Evolutionary conservation across 352 stramenopile species (phyloP).

Genomic region (Phytopythium ostracodes): DNA sequence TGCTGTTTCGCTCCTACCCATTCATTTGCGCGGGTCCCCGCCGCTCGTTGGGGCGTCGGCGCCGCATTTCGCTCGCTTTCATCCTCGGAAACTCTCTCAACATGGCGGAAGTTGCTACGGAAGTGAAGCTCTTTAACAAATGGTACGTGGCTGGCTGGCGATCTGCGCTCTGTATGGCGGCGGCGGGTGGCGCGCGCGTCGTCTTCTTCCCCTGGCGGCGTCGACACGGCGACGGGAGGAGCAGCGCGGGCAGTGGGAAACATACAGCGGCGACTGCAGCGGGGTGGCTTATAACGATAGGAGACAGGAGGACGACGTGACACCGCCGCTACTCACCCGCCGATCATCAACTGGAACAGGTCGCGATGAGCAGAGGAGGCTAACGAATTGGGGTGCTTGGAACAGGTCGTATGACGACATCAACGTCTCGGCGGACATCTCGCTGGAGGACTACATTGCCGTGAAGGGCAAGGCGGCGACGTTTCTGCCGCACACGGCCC

Average conservation of each 20-base stretch:
- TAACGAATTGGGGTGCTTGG: background rate
- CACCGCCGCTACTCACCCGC: too few species aligned
- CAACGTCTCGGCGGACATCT: constrained; percentile 97
- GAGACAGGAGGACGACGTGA: too few species aligned
- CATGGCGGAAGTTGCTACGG: constrained; percentile 90
- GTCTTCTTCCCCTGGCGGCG: background rate
- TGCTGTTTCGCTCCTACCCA: constrained; percentile 68
- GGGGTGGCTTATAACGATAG: too few species aligned
- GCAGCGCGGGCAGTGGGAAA: too few species aligned
- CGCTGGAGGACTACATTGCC: constrained; percentile 99
- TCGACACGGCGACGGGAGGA: too few species aligned
- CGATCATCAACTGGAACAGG: background rate
- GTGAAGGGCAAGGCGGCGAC: constrained; percentile 98
- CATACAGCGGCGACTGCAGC: too few species aligned
- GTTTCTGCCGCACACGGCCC: constrained; percentile 99
- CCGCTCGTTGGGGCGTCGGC: constrained; percentile 12
- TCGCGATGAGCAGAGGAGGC: background rate
- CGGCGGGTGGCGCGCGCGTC: background rate
- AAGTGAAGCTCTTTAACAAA: constrained; percentile 96
- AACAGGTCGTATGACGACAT: constrained; percentile 98
- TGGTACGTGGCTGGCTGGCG: constrained; percentile 71
- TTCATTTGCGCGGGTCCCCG: constrained; percentile 53
- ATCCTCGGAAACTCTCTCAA: constrained; percentile 89
- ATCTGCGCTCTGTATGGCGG: background rate
- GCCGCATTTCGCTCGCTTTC: constrained; percentile 35